A percentile compares a stretch with the other conserved stretches of the same genome.
phyloP scores from a whole-genome alignment of 441 rosid species.

The Erysimum cheiri region DNA sequence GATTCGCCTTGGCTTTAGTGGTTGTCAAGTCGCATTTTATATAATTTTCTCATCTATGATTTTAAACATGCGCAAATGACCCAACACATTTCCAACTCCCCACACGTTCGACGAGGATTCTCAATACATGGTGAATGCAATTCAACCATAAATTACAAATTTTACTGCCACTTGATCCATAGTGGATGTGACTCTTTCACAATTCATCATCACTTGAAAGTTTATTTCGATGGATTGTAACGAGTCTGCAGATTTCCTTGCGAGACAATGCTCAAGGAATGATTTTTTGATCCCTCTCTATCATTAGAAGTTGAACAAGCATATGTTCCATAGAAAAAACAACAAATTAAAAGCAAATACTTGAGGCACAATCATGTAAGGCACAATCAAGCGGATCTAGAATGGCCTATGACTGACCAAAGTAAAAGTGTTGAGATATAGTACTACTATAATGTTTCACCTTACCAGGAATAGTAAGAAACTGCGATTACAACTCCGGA shows the following conservation, averaged over 20 bases:
- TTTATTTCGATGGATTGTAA: neutral
- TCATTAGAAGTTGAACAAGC: neutral
- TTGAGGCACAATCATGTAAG: conserved; percentile 2
- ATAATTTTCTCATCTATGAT: neutral
- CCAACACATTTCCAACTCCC: neutral
- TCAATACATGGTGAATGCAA: neutral
- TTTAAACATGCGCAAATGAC: conserved; percentile 4
- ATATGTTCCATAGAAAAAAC: neutral
- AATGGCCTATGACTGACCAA: conserved; percentile 29
- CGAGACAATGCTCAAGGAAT: neutral
- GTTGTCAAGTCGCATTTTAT: neutral
- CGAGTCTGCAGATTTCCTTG: neutral
- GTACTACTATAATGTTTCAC: conserved; percentile 24
- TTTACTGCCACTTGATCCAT: neutral
- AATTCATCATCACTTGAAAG: neutral
- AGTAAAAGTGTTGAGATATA: conserved; percentile 24
- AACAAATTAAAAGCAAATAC: conserved; percentile 2
- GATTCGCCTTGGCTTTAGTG: conserved; percentile 40
- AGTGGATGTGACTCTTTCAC: neutral
- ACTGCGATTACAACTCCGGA: neutral
- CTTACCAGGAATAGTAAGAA: conserved; percentile 11
- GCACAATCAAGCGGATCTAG: conserved; percentile 11
- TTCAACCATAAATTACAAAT: conserved; percentile 9
- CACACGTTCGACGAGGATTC: too few species aligned
- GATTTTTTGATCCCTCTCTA: neutral